Evolutionary conservation across 2,329 filamentous ascomycete genomes (phyloP).

Genomic region (Metarhizium guizhouense): DNA sequence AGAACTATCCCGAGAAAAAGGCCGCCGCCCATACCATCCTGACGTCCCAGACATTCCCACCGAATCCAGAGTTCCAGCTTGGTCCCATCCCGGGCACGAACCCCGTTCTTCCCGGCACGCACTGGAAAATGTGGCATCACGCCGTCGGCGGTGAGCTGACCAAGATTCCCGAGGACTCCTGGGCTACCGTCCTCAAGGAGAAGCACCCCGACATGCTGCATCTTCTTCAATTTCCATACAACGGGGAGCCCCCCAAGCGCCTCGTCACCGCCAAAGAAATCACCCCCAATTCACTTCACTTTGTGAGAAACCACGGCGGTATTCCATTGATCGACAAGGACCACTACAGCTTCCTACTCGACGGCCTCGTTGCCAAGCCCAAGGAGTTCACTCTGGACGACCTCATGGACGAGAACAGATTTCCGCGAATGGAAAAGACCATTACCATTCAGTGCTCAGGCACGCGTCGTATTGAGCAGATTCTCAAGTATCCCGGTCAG

Average conservation of each 20-base stretch:
- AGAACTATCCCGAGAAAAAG: conserved; percentile 61
- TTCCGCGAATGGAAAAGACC: conserved; percentile 49
- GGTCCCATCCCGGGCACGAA: conserved; percentile 46
- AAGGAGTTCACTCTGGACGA: conserved; percentile 48
- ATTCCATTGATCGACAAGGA: conserved; percentile 56
- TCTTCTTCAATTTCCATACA: conserved; percentile 54
- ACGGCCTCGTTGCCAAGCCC: conserved; percentile 52
- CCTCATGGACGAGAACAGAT: conserved; percentile 48
- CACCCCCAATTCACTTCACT: conserved; percentile 41
- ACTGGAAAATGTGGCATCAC: conserved; percentile 51
- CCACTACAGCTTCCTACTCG: conserved; percentile 43
- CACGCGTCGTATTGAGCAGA: conserved; percentile 61
- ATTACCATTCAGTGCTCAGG: conserved; percentile 61
- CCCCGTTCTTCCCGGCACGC: conserved; percentile 44
- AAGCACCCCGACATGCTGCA: conserved; percentile 54
- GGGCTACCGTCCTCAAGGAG: conserved; percentile 45
- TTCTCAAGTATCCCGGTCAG: conserved; percentile 54
- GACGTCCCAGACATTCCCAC: conserved; percentile 15
- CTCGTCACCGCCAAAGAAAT: conserved; percentile 46
- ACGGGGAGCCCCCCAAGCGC: conserved; percentile 52
- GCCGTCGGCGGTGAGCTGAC: conserved; percentile 32
- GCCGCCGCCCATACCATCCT: conserved; percentile 44
- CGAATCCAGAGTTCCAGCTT: conserved; percentile 46
- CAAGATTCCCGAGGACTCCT: conserved; percentile 47
- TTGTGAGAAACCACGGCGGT: conserved; percentile 52